Evolutionary conservation across 2,329 filamentous ascomycete species (phyloP), one percentile per base, ranked within the genome.

Genomic region (Epichloe baconii): DNA sequence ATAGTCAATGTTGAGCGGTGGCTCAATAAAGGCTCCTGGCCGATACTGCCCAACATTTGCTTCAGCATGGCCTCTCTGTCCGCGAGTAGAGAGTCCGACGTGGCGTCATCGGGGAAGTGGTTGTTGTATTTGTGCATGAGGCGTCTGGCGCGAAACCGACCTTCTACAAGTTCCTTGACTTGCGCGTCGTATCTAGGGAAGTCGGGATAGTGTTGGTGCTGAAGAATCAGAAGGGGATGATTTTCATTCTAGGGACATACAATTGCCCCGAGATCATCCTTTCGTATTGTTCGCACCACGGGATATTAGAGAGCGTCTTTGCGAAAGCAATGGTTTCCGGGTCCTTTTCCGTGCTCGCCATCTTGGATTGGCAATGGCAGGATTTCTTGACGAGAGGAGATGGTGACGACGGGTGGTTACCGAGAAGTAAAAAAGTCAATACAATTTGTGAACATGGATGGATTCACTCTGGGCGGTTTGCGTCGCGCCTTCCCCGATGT

Each of bases 201-300:
- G 26, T 3, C 15, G 14, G 21, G 19, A 3, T 11, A 5, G 19
- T 8, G 41, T 4, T 15, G 12, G 35, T 41, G 34, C 26, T 10
- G 26, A 31, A 31, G 8, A 10, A 31, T 31, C 8, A 31, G 8
- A 31, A 31, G 14, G 35, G 21, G 15, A 40, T 34, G 12, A n/a
- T 17, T 21, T n/a, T 21, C 6, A 3, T 23, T 44, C 11, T 4
- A 8, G 11, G 14, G 17, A 37, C 71, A 57, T 61, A 79, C 77
- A 81, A 67, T 68, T 82, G 77, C 31, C 79, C 78, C 0, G 77
- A 82, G 46, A 83, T 77, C 78, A 83, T 82, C 59, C 76, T 78
- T 59, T 82, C 77, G 50, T 81, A 83, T 53, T 81, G 74, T 7
- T 81, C 78, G 53, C 76, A 75, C 69, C 74, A 77, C 0, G 77